Evolutionary conservation across 371 early-diverging fungal species (phyloP).

Genomic region (Mortierella sp.): DNA sequence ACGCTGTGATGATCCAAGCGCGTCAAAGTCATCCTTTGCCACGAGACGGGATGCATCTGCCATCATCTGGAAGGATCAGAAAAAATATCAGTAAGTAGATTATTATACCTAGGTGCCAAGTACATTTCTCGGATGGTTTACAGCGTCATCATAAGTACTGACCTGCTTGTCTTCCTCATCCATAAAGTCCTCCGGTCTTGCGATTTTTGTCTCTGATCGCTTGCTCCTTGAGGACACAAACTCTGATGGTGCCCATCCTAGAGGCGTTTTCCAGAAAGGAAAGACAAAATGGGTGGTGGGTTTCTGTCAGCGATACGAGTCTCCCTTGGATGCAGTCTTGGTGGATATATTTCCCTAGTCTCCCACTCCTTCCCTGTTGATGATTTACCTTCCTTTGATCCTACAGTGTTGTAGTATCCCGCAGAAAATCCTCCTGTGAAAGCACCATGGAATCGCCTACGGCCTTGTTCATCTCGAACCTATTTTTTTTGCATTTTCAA

Average conservation of each 20-base stretch:
- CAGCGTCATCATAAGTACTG: constrained; percentile 1
- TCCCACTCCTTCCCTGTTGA: no score
- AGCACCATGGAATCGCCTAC: constrained; percentile 92
- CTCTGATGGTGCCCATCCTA: constrained; percentile 83
- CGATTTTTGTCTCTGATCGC: constrained; percentile 58
- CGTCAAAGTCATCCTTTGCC: constrained; percentile 78
- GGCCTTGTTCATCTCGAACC: constrained; percentile 88
- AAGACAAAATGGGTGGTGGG: not conserved
- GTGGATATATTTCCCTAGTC: no score
- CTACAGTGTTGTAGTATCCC: constrained; percentile 95
- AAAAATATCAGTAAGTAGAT: not conserved
- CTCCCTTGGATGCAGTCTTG: no score
- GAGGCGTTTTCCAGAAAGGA: no score
- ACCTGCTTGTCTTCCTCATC: constrained; percentile 90
- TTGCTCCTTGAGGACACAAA: constrained; percentile 74
- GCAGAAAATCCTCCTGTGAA: constrained; percentile 96
- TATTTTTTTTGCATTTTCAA: no score
- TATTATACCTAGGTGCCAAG: not conserved
- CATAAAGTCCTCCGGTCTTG: constrained; percentile 88
- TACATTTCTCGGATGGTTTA: not conserved
- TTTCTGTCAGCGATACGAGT: no score
- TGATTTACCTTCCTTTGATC: constrained; percentile 95
- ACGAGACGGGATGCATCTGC: constrained; percentile 63
- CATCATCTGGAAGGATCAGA: constrained; percentile 56
- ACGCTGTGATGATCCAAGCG: constrained; percentile 70